Evolutionary conservation across 257 asterid species (phyloP).

Genomic region (Nicotiana attenuata): DNA sequence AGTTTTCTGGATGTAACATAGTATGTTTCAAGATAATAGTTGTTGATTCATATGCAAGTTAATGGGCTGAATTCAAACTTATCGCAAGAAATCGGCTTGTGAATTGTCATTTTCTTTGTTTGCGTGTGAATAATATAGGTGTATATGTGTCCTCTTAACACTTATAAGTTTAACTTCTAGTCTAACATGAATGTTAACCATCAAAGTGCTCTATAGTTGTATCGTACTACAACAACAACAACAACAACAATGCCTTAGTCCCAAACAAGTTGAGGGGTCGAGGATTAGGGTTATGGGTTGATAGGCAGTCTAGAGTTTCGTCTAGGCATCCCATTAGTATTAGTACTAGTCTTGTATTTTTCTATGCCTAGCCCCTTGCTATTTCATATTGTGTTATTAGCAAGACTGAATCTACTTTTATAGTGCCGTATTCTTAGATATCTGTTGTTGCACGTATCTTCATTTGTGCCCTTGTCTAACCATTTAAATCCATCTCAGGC

Average conservation of each 20-base stretch:
- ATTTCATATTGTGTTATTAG: too few species aligned
- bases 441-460: too few species aligned
- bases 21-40: not conserved
- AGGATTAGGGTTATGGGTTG: too few species aligned
- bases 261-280: not conserved
- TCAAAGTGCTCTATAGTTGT: slow-evolving; percentile 53
- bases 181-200: not conserved
- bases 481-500: not conserved
- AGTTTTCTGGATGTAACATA: not conserved
- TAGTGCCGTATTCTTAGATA: too few species aligned
- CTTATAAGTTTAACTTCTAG: not conserved
- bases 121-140: not conserved
- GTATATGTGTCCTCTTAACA: not conserved
- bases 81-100: not conserved
- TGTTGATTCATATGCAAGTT: not conserved
- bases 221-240: not conserved
- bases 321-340: too few species aligned
- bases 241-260: not conserved
- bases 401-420: too few species aligned
- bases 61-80: not conserved
- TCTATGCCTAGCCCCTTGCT: too few species aligned
- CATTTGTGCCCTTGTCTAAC: not conserved
- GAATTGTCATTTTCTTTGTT: not conserved
- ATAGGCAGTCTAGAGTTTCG: too few species aligned
- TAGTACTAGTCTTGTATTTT: too few species aligned